Evolutionary conservation across 73 alveolate species (phyloP).

Genomic region (Paramecium caudatum): DNA sequence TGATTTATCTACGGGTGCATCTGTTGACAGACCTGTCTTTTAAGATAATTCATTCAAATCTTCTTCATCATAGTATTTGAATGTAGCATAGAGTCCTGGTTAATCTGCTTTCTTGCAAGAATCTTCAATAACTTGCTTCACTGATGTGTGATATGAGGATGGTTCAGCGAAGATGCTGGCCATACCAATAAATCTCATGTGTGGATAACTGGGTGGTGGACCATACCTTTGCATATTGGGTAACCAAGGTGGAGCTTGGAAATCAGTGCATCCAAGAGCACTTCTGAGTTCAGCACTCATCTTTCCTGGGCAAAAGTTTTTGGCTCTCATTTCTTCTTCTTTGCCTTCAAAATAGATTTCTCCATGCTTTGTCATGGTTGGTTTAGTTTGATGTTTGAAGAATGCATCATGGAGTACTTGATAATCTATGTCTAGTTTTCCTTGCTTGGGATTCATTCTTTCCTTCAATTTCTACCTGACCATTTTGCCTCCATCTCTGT

Average conservation of each 20-base stretch:
- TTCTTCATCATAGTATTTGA: conserved; percentile 70
- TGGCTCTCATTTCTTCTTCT: conserved; percentile 93
- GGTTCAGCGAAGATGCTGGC: conserved; percentile 81
- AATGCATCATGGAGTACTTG: conserved; percentile 99
- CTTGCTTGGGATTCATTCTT: conserved; percentile 99
- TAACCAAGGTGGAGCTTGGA: conserved; percentile 98
- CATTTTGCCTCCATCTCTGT: conserved; percentile 87
- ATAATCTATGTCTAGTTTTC: conserved; percentile 98
- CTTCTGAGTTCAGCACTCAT: conserved; percentile 93
- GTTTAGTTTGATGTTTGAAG: conserved; percentile 96
- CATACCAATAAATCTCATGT: conserved; percentile 96
- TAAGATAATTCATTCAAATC: conserved; percentile 72
- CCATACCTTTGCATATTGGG: conserved; percentile 99
- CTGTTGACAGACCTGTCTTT: conserved; percentile 66
- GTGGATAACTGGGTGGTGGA: conserved; percentile 99
- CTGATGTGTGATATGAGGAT: conserved; percentile 85
- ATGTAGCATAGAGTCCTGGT: conserved; percentile 73
- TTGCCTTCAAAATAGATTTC: conserved; percentile 98
- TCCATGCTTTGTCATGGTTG: conserved; percentile 96
- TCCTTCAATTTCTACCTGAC: conserved; percentile 96
- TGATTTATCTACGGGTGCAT: conserved; percentile 71
- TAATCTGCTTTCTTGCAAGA: conserved; percentile 74
- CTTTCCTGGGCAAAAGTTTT: conserved; percentile 94
- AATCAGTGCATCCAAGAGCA: conserved; percentile 97
- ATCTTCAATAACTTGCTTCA: conserved; percentile 82